Percentiles rank a stretch among this genome's conserved stretches.
Conservation (phyloP, 2,329 filamentous ascomycete genomes). For the Fusarium tricinctum region DNA sequence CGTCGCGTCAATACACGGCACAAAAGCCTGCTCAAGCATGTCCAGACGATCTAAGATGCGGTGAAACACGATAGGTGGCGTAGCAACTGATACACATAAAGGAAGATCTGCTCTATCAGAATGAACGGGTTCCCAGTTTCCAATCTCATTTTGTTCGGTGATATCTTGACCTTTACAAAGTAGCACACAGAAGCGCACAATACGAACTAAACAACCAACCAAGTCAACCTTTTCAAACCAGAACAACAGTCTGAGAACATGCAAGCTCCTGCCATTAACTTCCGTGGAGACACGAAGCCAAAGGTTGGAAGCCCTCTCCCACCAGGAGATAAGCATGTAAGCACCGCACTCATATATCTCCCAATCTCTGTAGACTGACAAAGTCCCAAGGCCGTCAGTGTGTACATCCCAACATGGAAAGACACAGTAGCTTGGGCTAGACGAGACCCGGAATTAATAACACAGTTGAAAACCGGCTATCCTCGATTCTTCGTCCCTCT, state of each 20-base stretch:
- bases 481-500: constrained; percentile 50
- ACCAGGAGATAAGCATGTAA: constrained; percentile 48
- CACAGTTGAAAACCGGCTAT: constrained; percentile 47
- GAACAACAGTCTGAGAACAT: neutral
- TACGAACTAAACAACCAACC: neutral
- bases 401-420: constrained; percentile 51
- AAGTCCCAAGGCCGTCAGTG: constrained; percentile 47
- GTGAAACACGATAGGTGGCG: neutral
- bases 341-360: neutral
- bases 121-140: neutral
- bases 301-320: constrained; percentile 45
- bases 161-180: neutral
- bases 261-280: neutral
- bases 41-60: neutral
- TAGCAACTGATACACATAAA: neutral
- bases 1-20: neutral
- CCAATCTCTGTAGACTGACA: neutral
- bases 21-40: constrained; percentile 7
- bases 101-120: neutral
- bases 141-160: neutral
- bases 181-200: neutral
- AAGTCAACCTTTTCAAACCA: neutral
- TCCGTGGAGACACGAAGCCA: constrained; percentile 11
- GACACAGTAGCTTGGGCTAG: constrained; percentile 47
- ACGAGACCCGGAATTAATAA: constrained; percentile 40